These are phyloP conservation scores for Cenchrus americanus DNA, from an alignment of 176 grass and related monocot genomes.

Conservation along the genomic window DNA sequence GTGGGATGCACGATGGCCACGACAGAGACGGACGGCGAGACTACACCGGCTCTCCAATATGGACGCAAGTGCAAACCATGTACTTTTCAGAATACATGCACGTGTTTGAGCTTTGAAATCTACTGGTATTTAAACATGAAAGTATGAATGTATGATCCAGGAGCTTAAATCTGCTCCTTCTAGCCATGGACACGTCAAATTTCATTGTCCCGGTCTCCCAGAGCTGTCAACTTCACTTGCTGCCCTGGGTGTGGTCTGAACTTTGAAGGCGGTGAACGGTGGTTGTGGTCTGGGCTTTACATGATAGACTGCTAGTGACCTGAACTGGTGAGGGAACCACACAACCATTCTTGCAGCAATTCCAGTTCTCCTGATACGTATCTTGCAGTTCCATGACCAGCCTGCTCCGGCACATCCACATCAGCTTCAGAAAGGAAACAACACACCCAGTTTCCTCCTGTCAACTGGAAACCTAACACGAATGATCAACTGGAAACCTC, in stretches of 20 bases:
- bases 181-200: neutral
- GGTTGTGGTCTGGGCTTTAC: neutral
- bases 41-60: neutral
- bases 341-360: slow-evolving; percentile 3
- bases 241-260: neutral
- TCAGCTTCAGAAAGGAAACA: slow-evolving; percentile 22
- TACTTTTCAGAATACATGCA: neutral
- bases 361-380: slow-evolving; percentile 3
- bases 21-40: neutral
- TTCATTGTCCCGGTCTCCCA: neutral
- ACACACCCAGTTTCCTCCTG: neutral
- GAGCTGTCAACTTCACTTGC: neutral
- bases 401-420: slow-evolving; percentile 39
- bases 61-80: neutral
- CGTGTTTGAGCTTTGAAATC: neutral
- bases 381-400: slow-evolving; percentile 28
- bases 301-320: neutral
- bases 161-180: neutral
- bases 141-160: neutral
- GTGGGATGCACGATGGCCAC: neutral
- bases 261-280: neutral
- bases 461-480: neutral
- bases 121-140: neutral
- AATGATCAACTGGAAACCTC: slow-evolving; percentile 8
- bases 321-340: neutral